These are phyloP conservation scores for Paecilomyces sp. DNA, from an alignment of 2,329 filamentous ascomycete species.

Conservation along the genomic window DNA sequence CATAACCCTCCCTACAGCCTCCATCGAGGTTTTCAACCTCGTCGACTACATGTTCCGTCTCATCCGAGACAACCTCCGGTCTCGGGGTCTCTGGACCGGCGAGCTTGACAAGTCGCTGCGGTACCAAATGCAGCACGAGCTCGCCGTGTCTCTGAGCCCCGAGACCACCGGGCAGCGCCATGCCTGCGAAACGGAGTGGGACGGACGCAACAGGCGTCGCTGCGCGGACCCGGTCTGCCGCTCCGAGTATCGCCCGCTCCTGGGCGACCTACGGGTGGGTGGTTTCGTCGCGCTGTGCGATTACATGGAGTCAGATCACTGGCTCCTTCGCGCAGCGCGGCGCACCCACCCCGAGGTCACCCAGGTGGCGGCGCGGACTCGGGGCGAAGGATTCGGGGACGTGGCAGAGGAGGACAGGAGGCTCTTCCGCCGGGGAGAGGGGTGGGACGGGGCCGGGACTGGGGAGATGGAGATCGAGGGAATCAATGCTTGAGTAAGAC, in stretches of 20 bases:
- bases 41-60: slow-evolving; percentile 26
- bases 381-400: slow-evolving; percentile 20
- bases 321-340: slow-evolving; percentile 23
- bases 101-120: slow-evolving; percentile 14
- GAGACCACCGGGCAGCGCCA: slow-evolving; percentile 15
- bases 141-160: slow-evolving; percentile 10
- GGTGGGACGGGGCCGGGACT: slow-evolving; percentile 24
- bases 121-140: slow-evolving; percentile 19
- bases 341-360: slow-evolving; percentile 22
- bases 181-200: slow-evolving; percentile 27
- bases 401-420: slow-evolving; percentile 17
- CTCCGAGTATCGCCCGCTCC: slow-evolving; percentile 12
- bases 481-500: slow-evolving; percentile 6
- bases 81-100: slow-evolving; percentile 6
- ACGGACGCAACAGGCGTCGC: slow-evolving; percentile 14
- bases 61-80: slow-evolving; percentile 23
- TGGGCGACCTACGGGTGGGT: slow-evolving; percentile 10
- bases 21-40: slow-evolving; percentile 16
- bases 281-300: slow-evolving; percentile 13
- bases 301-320: slow-evolving; percentile 18
- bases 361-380: slow-evolving; percentile 14
- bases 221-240: slow-evolving; percentile 19
- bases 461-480: slow-evolving; percentile 26
- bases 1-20: slow-evolving; percentile 9
- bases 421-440: slow-evolving; percentile 22